Conservation (phyloP, 2,329 filamentous ascomycete genomes). For the Venturia pyrina region DNA sequence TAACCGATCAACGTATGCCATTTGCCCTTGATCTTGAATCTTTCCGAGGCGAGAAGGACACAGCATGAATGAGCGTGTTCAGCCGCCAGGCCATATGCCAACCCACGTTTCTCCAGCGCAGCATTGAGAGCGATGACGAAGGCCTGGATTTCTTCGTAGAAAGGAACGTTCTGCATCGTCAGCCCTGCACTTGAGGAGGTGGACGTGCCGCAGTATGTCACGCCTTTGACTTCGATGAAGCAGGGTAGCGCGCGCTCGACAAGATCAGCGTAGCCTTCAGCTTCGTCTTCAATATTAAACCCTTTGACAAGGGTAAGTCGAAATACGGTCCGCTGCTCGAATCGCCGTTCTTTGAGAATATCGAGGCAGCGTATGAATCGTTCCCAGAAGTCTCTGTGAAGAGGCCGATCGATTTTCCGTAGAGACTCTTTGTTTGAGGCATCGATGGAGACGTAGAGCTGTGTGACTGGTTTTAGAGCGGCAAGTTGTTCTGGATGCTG, state of each 20-base stretch:
- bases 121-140: conserved; percentile 70
- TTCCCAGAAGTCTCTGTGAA: conserved; percentile 97
- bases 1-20: conserved; percentile 95
- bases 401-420: conserved; percentile 77
- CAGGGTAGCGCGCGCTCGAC: conserved; percentile 79
- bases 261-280: conserved; percentile 77
- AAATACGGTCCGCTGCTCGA: conserved; percentile 86
- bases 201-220: conserved; percentile 90
- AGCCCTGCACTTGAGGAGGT: conserved; percentile 75
- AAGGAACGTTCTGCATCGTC: conserved; percentile 96
- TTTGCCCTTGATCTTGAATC: conserved; percentile 65
- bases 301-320: conserved; percentile 92
- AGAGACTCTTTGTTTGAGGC: conserved; percentile 83
- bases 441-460: conserved; percentile 94
- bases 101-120: conserved; percentile 57
- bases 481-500: conserved; percentile 90
- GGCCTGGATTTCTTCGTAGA: conserved; percentile 78
- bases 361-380: conserved; percentile 85
- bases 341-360: conserved; percentile 73
- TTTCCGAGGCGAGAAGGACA: conserved; percentile 69
- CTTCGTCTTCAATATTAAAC: conserved; percentile 95
- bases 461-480: conserved; percentile 73
- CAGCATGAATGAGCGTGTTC: conserved; percentile 96
- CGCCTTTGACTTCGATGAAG: conserved; percentile 92
- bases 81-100: conserved; percentile 83